Conservation (phyloP, 2,329 filamentous ascomycete genomes). For the Exophiala aquamarina region DNA sequence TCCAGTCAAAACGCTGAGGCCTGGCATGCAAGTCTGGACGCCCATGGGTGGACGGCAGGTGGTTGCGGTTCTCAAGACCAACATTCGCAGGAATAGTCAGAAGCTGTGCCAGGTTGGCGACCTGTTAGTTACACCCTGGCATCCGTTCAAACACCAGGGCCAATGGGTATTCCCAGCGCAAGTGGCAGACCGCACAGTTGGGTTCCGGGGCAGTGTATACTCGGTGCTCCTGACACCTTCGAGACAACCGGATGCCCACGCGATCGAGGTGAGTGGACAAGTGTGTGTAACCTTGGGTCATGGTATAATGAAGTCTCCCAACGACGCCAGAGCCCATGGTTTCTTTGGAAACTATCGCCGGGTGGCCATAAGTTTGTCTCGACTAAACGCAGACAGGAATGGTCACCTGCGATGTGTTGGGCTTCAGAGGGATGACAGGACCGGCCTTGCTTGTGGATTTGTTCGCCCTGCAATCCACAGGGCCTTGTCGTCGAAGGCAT, state of each 20-base stretch:
- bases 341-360: conserved; percentile 56
- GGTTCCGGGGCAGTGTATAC: conserved; percentile 54
- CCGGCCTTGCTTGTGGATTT: conserved; percentile 35
- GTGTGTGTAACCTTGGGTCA: conserved; percentile 63
- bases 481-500: neutral
- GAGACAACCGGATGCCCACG: conserved; percentile 41
- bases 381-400: conserved; percentile 35
- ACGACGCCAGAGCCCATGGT: conserved; percentile 46
- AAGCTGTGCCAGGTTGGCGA: conserved; percentile 48
- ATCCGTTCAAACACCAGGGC: conserved; percentile 50
- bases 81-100: conserved; percentile 35
- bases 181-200: conserved; percentile 33
- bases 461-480: neutral
- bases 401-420: conserved; percentile 50
- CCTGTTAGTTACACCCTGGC: conserved; percentile 60
- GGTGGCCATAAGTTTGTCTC: conserved; percentile 43
- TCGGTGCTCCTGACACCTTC: conserved; percentile 56
- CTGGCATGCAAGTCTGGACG: conserved; percentile 52
- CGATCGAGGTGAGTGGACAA: conserved; percentile 41
- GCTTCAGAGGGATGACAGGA: conserved; percentile 39
- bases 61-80: conserved; percentile 52
- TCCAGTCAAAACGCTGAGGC: conserved; percentile 45
- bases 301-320: conserved; percentile 41
- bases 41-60: conserved; percentile 52
- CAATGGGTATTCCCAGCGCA: conserved; percentile 52